A percentile compares a stretch with the other conserved stretches of the same genome.
phyloP scores from a whole-genome alignment of 176 grass and related monocot genomes.

The Cymbopogon citratus region DNA sequence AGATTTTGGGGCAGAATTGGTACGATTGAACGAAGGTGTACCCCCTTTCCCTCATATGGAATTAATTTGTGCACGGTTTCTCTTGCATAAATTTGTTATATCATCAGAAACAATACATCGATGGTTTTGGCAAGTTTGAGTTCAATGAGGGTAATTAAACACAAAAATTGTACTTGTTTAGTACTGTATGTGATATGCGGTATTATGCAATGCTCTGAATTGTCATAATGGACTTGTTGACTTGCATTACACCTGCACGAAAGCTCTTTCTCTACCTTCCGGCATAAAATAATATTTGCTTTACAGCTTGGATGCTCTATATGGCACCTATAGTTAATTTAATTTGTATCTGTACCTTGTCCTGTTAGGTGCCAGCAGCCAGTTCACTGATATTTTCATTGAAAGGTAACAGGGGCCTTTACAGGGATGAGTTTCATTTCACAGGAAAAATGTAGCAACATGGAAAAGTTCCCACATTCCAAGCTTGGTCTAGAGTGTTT shows the following conservation, averaged over 20 bases:
- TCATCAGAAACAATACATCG: neutral
- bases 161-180: neutral
- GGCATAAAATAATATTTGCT: neutral
- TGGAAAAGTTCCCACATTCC: neutral
- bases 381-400: neutral
- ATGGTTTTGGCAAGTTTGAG: neutral
- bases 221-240: neutral
- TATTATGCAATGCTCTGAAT: neutral
- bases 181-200: constrained; percentile 15
- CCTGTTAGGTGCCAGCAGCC: neutral
- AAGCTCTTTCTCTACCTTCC: constrained; percentile 26
- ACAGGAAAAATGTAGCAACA: neutral
- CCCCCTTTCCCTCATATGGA: neutral
- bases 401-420: neutral
- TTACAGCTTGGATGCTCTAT: constrained; percentile 22
- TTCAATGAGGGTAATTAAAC: neutral
- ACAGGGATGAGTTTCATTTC: neutral
- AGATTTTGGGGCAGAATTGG: neutral
- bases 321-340: constrained; percentile 1
- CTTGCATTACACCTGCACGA: constrained; percentile 7
- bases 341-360: neutral
- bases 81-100: neutral
- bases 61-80: neutral
- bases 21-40: neutral
- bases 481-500: neutral